Percentiles rank a stretch among this genome's conserved stretches.
phyloP scores from a whole-genome alignment of 1,284 basidiomycete genomes.

The Pseudozyma hubeiensis region DNA sequence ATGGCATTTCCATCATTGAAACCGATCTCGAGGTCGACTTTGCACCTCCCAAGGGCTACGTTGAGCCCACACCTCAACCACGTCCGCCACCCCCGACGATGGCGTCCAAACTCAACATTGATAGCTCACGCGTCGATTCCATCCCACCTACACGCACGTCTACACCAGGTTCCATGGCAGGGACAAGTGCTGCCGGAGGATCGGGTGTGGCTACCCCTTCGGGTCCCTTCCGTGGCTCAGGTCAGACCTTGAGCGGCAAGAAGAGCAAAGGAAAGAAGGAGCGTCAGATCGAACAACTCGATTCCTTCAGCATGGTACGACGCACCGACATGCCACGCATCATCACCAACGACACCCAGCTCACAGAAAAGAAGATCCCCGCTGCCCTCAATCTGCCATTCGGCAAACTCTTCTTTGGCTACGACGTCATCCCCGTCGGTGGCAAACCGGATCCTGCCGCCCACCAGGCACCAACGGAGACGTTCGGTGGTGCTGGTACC shows the following conservation, averaged over 20 bases:
- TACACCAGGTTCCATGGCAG: constrained; percentile 59
- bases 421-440: constrained; percentile 60
- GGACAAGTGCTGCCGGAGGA: constrained; percentile 32
- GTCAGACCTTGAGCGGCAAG: constrained; percentile 66
- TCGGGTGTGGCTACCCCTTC: constrained; percentile 30
- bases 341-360: constrained; percentile 83
- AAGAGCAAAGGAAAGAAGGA: constrained; percentile 66
- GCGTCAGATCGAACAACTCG: constrained; percentile 63
- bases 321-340: constrained; percentile 76
- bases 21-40: constrained; percentile 90
- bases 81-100: constrained; percentile 88
- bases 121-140: constrained; percentile 69
- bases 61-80: constrained; percentile 85
- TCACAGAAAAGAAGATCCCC: constrained; percentile 81
- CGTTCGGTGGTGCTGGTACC: constrained; percentile 29
- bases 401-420: constrained; percentile 72
- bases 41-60: constrained; percentile 75
- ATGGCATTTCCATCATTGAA: constrained; percentile 89
- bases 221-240: constrained; percentile 60
- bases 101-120: constrained; percentile 97
- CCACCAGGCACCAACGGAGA: constrained; percentile 17
- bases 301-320: constrained; percentile 61
- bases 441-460: constrained; percentile 39
- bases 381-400: constrained; percentile 89
- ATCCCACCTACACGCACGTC: constrained; percentile 68